Evolutionary conservation across 108 stramenopile genomes (phyloP), one percentile per base, ranked within the genome.

Genomic region (Cyclotella sp.): DNA sequence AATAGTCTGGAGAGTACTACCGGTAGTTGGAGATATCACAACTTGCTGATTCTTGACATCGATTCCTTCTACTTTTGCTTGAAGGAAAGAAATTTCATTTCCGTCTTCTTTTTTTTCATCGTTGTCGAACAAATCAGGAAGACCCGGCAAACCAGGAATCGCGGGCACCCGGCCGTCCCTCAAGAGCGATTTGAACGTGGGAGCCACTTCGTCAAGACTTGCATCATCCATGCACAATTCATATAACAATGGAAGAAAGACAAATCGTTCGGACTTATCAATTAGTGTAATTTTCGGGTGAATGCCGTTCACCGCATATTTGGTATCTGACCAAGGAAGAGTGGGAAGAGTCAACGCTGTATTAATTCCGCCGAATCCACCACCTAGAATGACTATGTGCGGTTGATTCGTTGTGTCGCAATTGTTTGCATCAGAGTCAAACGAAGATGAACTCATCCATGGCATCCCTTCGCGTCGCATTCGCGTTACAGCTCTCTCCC

Each of bases 201-300:
- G 90, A 22, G 88, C 88, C 13, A 90, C 88, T 51, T 90, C 90
- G 19, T 82, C 76, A 53, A 81, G 39, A 64, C 78, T 84, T 21
- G 77, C 84, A 51, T 88, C 90, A 40, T 88, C 91, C 51, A 90
- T 77, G 46, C 91, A 90, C 40, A 94, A 75, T 77, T 96, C 95
- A 69, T 95, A 96, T 34, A 96, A 70, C 15, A 96, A 80, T 0
- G 95, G 95, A 49, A 95, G 79, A 81, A 96, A 96, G 6, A 93
- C 92, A 70, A 96, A 96, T 62, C 87, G 73, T 63, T 93, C 92
- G 3, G 89, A 87, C 68, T 86, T 86, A 65, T 95, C 94, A 29
- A 96, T 85, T 0, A 96, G 66, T 16, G 89, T 90, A 26, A 96
- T 86, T 34, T 68, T 72, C 19, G 89, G 84, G 63, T 73, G 59